phyloP scores from a whole-genome alignment of 176 grass and related monocot genomes.

The Lolium rigidum region DNA sequence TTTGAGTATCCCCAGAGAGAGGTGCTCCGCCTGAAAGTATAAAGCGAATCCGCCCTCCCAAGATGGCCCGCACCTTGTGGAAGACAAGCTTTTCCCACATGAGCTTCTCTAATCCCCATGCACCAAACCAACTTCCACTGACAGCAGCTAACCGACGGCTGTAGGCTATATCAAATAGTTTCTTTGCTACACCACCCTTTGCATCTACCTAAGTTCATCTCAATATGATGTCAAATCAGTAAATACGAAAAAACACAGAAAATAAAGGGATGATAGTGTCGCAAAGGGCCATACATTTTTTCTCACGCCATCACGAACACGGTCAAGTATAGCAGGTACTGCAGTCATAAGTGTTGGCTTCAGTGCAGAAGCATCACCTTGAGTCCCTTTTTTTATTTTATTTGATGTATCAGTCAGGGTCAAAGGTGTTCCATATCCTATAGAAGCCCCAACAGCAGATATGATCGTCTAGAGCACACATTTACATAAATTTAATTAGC shows the following conservation, averaged over 20 bases:
- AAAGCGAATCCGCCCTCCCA: slow-evolving; percentile 84
- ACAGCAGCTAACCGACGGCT: slow-evolving; percentile 77
- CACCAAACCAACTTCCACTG: slow-evolving; percentile 98
- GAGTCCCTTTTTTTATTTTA: slow-evolving; percentile 90
- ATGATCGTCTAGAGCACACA: slow-evolving; percentile 69
- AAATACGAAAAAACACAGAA: slow-evolving; percentile 10
- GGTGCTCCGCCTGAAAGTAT: slow-evolving; percentile 90
- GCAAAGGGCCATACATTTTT: slow-evolving; percentile 76
- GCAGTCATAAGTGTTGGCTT: slow-evolving; percentile 86
- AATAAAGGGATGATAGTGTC: not conserved
- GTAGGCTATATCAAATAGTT: slow-evolving; percentile 87
- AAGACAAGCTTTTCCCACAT: slow-evolving; percentile 95
- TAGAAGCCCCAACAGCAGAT: slow-evolving; percentile 73
- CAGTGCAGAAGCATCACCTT: slow-evolving; percentile 81
- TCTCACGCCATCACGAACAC: slow-evolving; percentile 80
- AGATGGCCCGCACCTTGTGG: slow-evolving; percentile 71
- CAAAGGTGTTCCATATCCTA: slow-evolving; percentile 91
- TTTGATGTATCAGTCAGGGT: slow-evolving; percentile 96
- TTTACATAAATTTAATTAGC: slow-evolving; percentile 31
- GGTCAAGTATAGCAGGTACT: slow-evolving; percentile 98
- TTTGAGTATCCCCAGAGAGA: slow-evolving; percentile 80
- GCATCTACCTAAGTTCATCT: slow-evolving; percentile 70
- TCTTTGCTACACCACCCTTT: slow-evolving; percentile 85
- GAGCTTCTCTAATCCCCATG: slow-evolving; percentile 83
- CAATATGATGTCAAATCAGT: slow-evolving; percentile 3